These are phyloP conservation scores for Penicillium coffeae DNA, from an alignment of 495 filamentous ascomycete genomes.

Conservation along the genomic window DNA sequence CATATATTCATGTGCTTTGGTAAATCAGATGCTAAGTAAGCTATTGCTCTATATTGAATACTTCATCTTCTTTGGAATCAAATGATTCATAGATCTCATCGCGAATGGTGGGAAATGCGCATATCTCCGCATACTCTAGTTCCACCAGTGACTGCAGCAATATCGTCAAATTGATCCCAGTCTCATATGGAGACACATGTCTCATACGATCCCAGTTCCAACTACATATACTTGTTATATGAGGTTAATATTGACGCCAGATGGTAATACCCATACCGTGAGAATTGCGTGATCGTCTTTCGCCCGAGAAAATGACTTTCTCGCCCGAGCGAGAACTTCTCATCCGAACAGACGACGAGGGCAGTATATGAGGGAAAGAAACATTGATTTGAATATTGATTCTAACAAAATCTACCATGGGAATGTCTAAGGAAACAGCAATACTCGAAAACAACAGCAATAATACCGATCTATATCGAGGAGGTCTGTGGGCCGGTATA, in stretches of 20 bases:
- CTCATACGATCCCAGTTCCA: too few relatives aligned
- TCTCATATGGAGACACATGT: too few relatives aligned
- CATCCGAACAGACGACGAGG: conserved; percentile 7
- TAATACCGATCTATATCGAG: too few relatives aligned
- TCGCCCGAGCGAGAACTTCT: conserved; percentile 15
- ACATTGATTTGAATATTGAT: not conserved
- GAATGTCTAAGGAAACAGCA: not conserved
- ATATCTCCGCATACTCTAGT: too few relatives aligned
- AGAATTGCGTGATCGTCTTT: conserved; percentile 12
- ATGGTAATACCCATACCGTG: conserved; percentile 7
- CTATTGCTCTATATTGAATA: conserved; percentile 44
- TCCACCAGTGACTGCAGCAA: not conserved
- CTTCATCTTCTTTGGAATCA: conserved; percentile 44
- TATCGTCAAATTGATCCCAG: not conserved
- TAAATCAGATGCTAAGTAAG: too few relatives aligned
- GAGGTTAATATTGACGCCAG: not conserved
- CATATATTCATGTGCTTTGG: too few relatives aligned
- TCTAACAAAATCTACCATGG: not conserved
- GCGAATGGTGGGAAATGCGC: too few relatives aligned
- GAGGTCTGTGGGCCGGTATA: not conserved
- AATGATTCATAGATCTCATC: too few relatives aligned
- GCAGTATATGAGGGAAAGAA: too few relatives aligned
- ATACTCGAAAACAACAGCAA: too few relatives aligned
- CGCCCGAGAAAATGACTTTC: conserved; percentile 16
- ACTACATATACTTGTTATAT: too few relatives aligned